Base-by-base conservation (phyloP, 805 yeast species). In the Yueomyces sp. region DNA sequence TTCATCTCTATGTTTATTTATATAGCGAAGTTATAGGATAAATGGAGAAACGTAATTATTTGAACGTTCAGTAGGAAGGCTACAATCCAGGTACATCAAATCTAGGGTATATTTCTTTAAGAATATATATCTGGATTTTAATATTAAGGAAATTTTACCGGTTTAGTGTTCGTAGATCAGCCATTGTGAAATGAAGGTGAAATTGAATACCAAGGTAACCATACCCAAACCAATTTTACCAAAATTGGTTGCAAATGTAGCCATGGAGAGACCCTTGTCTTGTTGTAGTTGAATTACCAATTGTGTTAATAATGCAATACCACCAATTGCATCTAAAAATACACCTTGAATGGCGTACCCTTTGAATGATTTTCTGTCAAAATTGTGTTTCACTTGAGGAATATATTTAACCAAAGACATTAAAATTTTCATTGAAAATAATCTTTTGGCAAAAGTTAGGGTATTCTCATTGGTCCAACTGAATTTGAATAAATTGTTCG, bases 301-400 rank as follows among this genome's bases (percentile, higher is more conserved):
- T 40, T 61, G 65, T 26, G 44, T 19, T 29, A 61, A 38, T 3
- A 62, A 59, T 28, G 60, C 61, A 5, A 59, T 26, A 19, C 71
- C 66, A 12, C 73, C 73, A 6, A 59, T 47, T 12, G 58, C 40
- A 51, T 68, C 73, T 27, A 67, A 45, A 4, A 53, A 42, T 1
- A 65, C 64, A 2, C 69, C 63, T 8, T 85, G 73, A 48, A 90
- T 74, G 44, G 95, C 81, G 52, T 92, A 79, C 2, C 97, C 97
- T 45, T 76, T 73, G 44, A 87, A 87, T 4, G 95, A 82, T 54
- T 79, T 77, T 50, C 95, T 74, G 40, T 67, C 67, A 59, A 79
- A 75, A 63, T 90, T 90, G 56, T 84, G 94, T 45, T 74, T 65
- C 43, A 90, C 82, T 62, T 90, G 98, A 0, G 98, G 98, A 30